These are phyloP conservation scores for Aspergillus biplanus DNA, from an alignment of 495 filamentous ascomycete species.

Conservation along the genomic window DNA sequence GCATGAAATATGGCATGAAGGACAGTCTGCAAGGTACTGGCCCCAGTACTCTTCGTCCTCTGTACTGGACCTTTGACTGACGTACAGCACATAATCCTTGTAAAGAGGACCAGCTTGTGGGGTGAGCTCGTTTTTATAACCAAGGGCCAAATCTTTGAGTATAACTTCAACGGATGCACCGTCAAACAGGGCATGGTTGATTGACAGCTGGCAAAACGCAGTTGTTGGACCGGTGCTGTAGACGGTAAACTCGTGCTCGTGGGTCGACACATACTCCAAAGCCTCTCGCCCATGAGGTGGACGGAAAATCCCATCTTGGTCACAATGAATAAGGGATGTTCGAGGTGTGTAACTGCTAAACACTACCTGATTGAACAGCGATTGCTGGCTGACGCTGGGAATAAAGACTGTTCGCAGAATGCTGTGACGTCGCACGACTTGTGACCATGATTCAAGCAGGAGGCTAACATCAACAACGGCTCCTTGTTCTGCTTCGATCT, in stretches of 20 bases:
- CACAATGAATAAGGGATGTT: neutral
- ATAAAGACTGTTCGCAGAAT: conserved; percentile 53
- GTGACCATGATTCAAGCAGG: conserved; percentile 46
- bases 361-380: conserved; percentile 10
- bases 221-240: conserved; percentile 13
- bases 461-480: conserved; percentile 25
- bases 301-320: neutral
- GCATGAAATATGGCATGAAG: conserved; percentile 45
- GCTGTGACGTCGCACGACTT: conserved; percentile 50
- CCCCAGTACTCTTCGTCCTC: conserved; percentile 33
- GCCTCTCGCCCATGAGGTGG: neutral
- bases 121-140: conserved; percentile 18
- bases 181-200: conserved; percentile 49
- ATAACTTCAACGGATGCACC: conserved; percentile 34
- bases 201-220: conserved; percentile 40
- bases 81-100: conserved; percentile 2
- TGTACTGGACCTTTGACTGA: neutral
- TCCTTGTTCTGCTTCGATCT: conserved; percentile 21
- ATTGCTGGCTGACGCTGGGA: conserved; percentile 18
- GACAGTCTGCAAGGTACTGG: conserved; percentile 36
- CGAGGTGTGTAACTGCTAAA: neutral
- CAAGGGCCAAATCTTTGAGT: conserved; percentile 26
- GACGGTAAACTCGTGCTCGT: conserved; percentile 2
- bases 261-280: neutral
- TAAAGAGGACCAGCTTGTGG: neutral